Evolutionary conservation across 2,329 filamentous ascomycete genomes (phyloP), one percentile per base, ranked within the genome.

Genomic region (Alternaria dauci): DNA sequence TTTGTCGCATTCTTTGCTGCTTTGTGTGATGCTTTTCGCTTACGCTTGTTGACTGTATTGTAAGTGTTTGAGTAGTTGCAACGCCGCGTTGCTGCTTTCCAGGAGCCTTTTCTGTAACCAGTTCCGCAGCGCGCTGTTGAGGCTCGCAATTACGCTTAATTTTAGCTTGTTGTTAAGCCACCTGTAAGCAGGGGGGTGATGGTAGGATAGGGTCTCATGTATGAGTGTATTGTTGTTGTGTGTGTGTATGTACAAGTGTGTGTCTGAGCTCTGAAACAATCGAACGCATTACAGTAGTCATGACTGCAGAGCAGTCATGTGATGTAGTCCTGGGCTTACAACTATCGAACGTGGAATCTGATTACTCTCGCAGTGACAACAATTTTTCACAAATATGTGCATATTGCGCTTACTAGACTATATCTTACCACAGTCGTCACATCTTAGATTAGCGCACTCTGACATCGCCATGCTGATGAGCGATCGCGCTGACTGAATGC

Each of bases 71-170:
- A 3, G 43, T 11, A n/a, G 52, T 55, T 42, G 34, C n/a, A 48
- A 43, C 43, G 16, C 48, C 32, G 44, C 34, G 26, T 43, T 55
- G 26, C 25, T 34, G 44, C 36, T 55, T 55, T 48, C 48, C 30
- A 12, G 47, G 52, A 16, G n/a, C 42, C 18, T 23, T n/a, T 7
- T 5, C 2, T 6, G 25, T n/a, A 43, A n/a, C 50, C 11, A 23
- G 38, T 43, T 42, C 38, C 38, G 43, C 16, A 52, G 50, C 38
- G 18, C 25, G 38, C 50, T 25, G 16, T 53, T 53, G 1, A 6
- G 8, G 8, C 18, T n/a, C n/a, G 14, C 26, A 8, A 16, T 8
- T 3, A 8, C 26, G 8, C 11, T 36, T n/a, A 25, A 30, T n/a
- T 41, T 14, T 18, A 5, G 51, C 11, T 14, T 44, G 26, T 36